A percentile compares a stretch with the other conserved stretches of the same genome.
These are phyloP conservation scores for Pelargonium cotyledonis DNA, from an alignment of 441 rosid species.

Conservation along the genomic window DNA sequence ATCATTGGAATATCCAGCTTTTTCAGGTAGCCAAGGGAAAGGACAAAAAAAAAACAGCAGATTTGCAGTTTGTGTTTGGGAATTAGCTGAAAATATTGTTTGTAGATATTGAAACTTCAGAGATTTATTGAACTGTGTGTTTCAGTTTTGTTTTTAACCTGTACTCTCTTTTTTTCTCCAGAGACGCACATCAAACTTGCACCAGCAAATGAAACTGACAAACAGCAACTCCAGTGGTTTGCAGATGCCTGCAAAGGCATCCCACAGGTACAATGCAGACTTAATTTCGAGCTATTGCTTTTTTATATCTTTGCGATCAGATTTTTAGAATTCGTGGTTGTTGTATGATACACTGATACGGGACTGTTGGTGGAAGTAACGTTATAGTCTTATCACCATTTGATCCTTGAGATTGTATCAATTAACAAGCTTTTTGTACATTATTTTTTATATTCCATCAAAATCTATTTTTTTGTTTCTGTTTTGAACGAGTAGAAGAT, in stretches of 20 bases:
- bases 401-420: too few relatives aligned
- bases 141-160: constrained; percentile 15
- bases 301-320: too few relatives aligned
- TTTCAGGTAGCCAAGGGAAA: too few relatives aligned
- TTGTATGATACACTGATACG: background rate
- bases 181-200: constrained; percentile 70
- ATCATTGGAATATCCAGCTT: too few relatives aligned
- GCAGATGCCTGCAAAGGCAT: constrained; percentile 96
- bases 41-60: background rate
- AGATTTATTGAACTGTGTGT: background rate
- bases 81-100: too few relatives aligned
- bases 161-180: constrained; percentile 30
- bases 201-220: constrained; percentile 62
- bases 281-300: background rate
- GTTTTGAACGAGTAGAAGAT: too few relatives aligned
- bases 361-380: too few relatives aligned
- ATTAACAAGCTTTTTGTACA: too few relatives aligned
- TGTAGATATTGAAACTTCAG: background rate
- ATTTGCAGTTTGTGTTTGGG: background rate
- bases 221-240: constrained; percentile 69
- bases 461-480: too few relatives aligned
- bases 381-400: too few relatives aligned
- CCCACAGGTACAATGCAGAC: constrained; percentile 51
- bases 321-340: background rate
- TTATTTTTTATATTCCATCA: too few relatives aligned